Percentiles rank a stretch among this genome's conserved stretches.
Conservation (phyloP, 176 grass and related monocot species). For the Oryza meridionalis region DNA sequence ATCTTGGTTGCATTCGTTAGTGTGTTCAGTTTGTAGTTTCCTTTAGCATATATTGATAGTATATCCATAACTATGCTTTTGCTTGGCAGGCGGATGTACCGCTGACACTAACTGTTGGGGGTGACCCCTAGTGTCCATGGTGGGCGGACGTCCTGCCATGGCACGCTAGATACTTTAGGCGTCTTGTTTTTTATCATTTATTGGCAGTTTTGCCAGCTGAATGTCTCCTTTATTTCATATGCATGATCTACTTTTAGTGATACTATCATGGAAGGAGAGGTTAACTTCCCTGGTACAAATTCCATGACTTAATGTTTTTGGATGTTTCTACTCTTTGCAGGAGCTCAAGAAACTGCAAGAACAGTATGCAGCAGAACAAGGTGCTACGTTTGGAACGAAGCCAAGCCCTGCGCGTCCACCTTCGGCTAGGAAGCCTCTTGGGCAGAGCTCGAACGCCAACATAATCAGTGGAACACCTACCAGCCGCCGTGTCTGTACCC, state of each 20-base stretch:
- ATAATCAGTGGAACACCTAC: conserved; percentile 58
- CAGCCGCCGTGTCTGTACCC: conserved; percentile 50
- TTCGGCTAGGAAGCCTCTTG: conserved; percentile 72
- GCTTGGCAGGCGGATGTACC: background rate
- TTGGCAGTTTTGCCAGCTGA: background rate
- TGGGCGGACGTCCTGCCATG: background rate
- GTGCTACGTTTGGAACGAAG: conserved; percentile 56
- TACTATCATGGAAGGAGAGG: background rate
- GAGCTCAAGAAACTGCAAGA: conserved; percentile 88
- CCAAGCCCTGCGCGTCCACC: conserved; percentile 74
- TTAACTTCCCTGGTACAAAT: background rate
- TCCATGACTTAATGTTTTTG: background rate
- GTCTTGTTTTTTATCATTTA: background rate
- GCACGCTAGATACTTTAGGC: background rate
- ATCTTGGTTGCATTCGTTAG: background rate
- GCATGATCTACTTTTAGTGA: background rate
- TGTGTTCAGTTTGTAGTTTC: background rate
- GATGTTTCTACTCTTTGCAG: conserved; percentile 48
- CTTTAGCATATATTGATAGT: background rate
- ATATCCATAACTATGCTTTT: background rate
- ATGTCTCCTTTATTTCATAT: background rate
- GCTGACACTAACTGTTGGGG: background rate
- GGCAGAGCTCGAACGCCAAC: conserved; percentile 79
- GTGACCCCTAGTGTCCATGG: background rate
- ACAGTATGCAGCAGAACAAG: conserved; percentile 74